These are phyloP conservation scores for Aspergillus haitiensis DNA, from an alignment of 495 filamentous ascomycete species.

Conservation along the genomic window DNA sequence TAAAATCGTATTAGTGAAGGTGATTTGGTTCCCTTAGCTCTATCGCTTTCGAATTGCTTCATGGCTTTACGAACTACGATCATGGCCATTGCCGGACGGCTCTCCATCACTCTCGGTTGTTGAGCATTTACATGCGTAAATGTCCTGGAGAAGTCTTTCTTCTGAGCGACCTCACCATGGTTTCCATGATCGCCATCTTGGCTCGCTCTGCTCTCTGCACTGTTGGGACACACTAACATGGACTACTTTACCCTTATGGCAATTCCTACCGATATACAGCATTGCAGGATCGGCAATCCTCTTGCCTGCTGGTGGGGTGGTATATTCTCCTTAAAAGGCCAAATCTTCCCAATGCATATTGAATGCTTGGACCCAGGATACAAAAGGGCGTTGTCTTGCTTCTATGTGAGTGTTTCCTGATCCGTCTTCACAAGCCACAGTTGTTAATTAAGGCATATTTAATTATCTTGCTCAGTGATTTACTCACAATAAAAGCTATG, in stretches of 20 bases:
- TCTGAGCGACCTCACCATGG: constrained; percentile 20
- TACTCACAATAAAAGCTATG: constrained; percentile 3
- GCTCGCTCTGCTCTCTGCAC: constrained; percentile 7
- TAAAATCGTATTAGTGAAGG: too few relatives aligned
- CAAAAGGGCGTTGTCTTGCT: constrained; percentile 20
- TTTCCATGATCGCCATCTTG: constrained; percentile 10
- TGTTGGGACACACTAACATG: constrained; percentile 19
- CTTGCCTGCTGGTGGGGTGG: constrained; percentile 1
- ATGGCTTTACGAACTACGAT: not conserved
- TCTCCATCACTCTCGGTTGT: constrained; percentile 7
- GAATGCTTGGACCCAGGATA: constrained; percentile 9
- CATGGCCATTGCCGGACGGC: constrained; percentile 10
- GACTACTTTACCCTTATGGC: not conserved
- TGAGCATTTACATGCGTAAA: constrained; percentile 17
- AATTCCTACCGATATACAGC: constrained; percentile 6
- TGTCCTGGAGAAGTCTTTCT: constrained; percentile 11
- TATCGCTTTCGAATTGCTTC: too few relatives aligned
- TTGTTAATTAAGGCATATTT: constrained; percentile 19
- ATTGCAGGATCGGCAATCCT: constrained; percentile 13
- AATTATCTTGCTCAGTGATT: constrained; percentile 6
- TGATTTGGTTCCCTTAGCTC: too few relatives aligned
- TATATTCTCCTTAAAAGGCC: constrained; percentile 14
- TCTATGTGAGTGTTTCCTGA: constrained; percentile 16
- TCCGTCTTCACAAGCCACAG: constrained; percentile 13
- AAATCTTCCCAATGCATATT: not conserved